A percentile compares a stretch with the other conserved stretches of the same genome.
Evolutionary conservation across 768 basidiomycete species (phyloP).

Genomic region (Paxillus involutus): DNA sequence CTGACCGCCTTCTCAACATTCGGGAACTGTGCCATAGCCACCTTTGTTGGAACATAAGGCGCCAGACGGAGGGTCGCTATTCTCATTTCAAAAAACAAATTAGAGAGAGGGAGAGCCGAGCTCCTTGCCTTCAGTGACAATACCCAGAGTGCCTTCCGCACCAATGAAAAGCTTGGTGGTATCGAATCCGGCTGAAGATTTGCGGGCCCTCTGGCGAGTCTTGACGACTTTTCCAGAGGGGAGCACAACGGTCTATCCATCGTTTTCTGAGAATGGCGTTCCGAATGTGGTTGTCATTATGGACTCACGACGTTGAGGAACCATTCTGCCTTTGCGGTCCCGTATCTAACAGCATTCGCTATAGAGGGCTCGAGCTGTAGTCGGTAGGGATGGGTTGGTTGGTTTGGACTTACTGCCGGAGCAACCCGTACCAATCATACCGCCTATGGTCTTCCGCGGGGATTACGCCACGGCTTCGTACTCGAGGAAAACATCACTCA

Average conservation of each 20-base stretch:
- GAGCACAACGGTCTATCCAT: slow-evolving; percentile 72
- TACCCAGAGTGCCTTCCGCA: slow-evolving; percentile 86
- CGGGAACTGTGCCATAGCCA: slow-evolving; percentile 87
- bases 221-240: slow-evolving; percentile 86
- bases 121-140: slow-evolving; percentile 75
- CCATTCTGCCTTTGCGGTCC: slow-evolving; percentile 88
- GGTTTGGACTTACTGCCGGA: slow-evolving; percentile 63
- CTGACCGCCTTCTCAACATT: slow-evolving; percentile 73
- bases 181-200: slow-evolving; percentile 88
- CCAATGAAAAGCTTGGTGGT: slow-evolving; percentile 87
- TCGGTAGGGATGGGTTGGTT: neutral
- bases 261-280: neutral
- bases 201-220: slow-evolving; percentile 75
- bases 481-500: slow-evolving; percentile 31
- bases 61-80: slow-evolving; percentile 80
- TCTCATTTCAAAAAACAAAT: neutral
- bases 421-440: slow-evolving; percentile 88
- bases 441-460: slow-evolving; percentile 67
- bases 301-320: slow-evolving; percentile 71
- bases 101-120: neutral
- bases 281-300: neutral
- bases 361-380: neutral
- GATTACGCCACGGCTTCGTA: slow-evolving; percentile 8
- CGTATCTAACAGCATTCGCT: slow-evolving; percentile 85
- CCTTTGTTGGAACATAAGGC: slow-evolving; percentile 78